A percentile compares a stretch with the other conserved stretches of the same genome.
phyloP scores from a whole-genome alignment of 441 rosid species.

The Pelargonium cotyledonis region DNA sequence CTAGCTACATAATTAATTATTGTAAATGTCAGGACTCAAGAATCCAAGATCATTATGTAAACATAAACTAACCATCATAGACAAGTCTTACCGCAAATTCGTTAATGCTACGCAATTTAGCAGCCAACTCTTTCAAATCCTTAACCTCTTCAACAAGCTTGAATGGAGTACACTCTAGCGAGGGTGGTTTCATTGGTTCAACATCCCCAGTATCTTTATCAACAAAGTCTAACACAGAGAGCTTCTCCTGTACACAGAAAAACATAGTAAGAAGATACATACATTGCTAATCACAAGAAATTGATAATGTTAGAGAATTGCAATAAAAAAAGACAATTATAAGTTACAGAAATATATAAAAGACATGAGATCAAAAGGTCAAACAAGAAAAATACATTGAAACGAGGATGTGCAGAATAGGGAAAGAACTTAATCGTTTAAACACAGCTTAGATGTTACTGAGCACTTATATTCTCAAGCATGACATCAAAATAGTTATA shows the following conservation, averaged over 20 bases:
- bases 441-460: neutral
- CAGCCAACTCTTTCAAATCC: constrained; percentile 67
- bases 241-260: constrained; percentile 48
- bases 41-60: neutral
- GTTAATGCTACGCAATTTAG: constrained; percentile 45
- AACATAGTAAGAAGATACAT: constrained; percentile 8
- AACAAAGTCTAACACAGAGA: constrained; percentile 66
- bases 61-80: neutral
- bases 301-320: neutral
- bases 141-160: constrained; percentile 69
- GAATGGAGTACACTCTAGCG: constrained; percentile 52
- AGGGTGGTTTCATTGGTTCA: constrained; percentile 40
- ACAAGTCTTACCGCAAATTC: constrained; percentile 71
- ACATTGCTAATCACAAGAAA: constrained; percentile 16
- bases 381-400: neutral
- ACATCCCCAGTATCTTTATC: constrained; percentile 35
- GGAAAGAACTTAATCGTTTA: neutral
- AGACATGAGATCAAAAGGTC: constrained; percentile 1
- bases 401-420: neutral
- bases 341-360: neutral
- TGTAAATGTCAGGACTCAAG: neutral
- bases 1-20: neutral
- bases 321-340: neutral
- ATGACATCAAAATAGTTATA: neutral
- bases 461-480: neutral